Evolutionary conservation across 208 protist genomes (phyloP).

Genomic region (Acanthamoeba sp.): DNA sequence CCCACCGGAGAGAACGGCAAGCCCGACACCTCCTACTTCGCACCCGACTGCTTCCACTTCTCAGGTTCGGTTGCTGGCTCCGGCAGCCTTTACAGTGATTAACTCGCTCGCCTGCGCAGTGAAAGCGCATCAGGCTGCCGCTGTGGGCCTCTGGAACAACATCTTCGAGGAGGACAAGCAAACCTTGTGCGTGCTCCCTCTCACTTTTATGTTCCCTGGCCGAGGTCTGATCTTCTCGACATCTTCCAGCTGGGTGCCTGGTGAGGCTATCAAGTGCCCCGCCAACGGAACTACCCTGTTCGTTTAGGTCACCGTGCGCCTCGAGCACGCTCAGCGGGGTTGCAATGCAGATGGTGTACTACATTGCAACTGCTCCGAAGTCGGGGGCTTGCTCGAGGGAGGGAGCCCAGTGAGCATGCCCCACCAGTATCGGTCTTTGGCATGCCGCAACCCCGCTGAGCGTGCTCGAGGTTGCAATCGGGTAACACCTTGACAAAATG

Average conservation of each 20-base stretch:
- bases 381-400: no score
- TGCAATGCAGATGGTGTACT: no score
- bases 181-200: neutral
- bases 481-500: no score
- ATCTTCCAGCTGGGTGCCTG: neutral
- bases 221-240: neutral
- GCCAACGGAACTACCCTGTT: neutral
- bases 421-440: no score
- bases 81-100: no score
- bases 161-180: slow-evolving; percentile 42
- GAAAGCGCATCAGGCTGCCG: slow-evolving; percentile 11
- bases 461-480: no score
- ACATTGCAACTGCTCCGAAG: no score
- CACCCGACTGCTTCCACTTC: slow-evolving; percentile 72
- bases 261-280: neutral
- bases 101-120: no score
- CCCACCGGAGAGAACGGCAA: neutral
- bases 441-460: no score
- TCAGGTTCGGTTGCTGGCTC: neutral
- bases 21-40: slow-evolving; percentile 37
- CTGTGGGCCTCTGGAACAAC: slow-evolving; percentile 69
- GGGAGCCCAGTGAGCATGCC: no score
- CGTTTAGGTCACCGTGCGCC: neutral
- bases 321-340: no score
- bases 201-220: neutral